A percentile compares a stretch with the other conserved stretches of the same genome.
Evolutionary conservation across 805 yeast species (phyloP).

Genomic region (Saccharomycopsis javanensis): DNA sequence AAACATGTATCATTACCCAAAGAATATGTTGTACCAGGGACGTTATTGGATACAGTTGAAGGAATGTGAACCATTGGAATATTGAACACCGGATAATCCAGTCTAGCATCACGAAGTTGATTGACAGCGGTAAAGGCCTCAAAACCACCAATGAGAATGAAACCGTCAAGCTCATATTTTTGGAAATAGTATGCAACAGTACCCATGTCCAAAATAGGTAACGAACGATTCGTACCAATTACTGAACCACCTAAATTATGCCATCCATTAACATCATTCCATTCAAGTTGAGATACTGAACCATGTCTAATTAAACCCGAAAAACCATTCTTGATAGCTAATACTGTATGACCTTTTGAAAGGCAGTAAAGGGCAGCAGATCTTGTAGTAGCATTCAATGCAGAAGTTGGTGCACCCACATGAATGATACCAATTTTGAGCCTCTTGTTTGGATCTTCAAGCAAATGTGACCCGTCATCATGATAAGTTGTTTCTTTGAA

Average conservation of each 20-base stretch:
- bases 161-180: slow-evolving; percentile 78
- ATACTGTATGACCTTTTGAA: slow-evolving; percentile 83
- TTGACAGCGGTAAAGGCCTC: slow-evolving; percentile 88
- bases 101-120: slow-evolving; percentile 69
- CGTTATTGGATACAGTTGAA: slow-evolving; percentile 93
- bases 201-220: slow-evolving; percentile 78
- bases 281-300: slow-evolving; percentile 58
- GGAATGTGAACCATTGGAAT: slow-evolving; percentile 93
- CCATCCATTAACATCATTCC: slow-evolving; percentile 89
- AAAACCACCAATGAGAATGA: slow-evolving; percentile 89
- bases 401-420: slow-evolving; percentile 97
- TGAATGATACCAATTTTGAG: slow-evolving; percentile 77
- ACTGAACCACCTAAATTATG: slow-evolving; percentile 88
- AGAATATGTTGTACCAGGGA: slow-evolving; percentile 97
- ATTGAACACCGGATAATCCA: slow-evolving; percentile 77
- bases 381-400: slow-evolving; percentile 83
- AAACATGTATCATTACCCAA: slow-evolving; percentile 94
- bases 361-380: slow-evolving; percentile 87
- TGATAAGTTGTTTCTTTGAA: slow-evolving; percentile 60
- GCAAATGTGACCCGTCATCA: slow-evolving; percentile 53
- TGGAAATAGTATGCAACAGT: slow-evolving; percentile 89
- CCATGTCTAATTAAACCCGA: slow-evolving; percentile 87
- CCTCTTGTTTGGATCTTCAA: slow-evolving; percentile 39
- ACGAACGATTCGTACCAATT: slow-evolving; percentile 87
- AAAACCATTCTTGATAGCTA: slow-evolving; percentile 89